A percentile compares a stretch with the other conserved stretches of the same genome.
These are phyloP conservation scores for Globisporangium emineosum DNA, from an alignment of 352 stramenopile species.

Conservation along the genomic window DNA sequence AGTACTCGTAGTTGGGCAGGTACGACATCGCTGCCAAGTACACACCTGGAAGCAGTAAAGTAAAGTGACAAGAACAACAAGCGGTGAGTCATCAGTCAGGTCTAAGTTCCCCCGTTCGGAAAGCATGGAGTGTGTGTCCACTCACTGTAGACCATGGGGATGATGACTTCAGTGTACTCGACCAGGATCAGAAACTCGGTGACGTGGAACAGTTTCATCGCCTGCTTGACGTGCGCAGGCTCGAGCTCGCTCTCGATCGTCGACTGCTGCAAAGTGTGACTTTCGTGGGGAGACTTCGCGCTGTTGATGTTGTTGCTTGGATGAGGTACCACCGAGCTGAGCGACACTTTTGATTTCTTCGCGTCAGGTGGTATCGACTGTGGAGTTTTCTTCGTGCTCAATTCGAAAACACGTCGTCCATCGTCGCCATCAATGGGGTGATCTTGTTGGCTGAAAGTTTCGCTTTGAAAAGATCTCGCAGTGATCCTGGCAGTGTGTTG, in stretches of 20 bases:
- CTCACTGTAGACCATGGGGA: constrained; percentile 10
- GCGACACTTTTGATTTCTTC: neutral
- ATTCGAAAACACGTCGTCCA: neutral
- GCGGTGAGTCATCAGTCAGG: neutral
- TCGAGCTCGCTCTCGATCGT: neutral
- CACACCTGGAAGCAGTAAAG: neutral
- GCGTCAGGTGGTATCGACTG: neutral
- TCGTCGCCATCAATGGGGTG: neutral
- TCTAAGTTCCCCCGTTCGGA: neutral
- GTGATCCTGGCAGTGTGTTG: neutral
- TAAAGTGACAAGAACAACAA: neutral
- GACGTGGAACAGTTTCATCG: constrained; percentile 3
- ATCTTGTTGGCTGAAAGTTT: neutral
- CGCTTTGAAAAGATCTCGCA: neutral
- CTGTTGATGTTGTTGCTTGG: neutral
- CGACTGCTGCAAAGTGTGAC: neutral
- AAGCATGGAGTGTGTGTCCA: too few relatives aligned
- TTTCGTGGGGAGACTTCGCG: neutral
- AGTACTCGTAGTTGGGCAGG: constrained; percentile 9
- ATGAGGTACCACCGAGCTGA: neutral
- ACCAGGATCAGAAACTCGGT: constrained; percentile 7
- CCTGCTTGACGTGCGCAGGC: constrained; percentile 2
- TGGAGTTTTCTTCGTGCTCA: neutral
- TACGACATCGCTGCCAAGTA: constrained; percentile 7
- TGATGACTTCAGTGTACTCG: constrained; percentile 11